A percentile compares a stretch with the other conserved stretches of the same genome.
Conservation (phyloP, 805 yeast genomes). For the Ogataea saltuana region DNA sequence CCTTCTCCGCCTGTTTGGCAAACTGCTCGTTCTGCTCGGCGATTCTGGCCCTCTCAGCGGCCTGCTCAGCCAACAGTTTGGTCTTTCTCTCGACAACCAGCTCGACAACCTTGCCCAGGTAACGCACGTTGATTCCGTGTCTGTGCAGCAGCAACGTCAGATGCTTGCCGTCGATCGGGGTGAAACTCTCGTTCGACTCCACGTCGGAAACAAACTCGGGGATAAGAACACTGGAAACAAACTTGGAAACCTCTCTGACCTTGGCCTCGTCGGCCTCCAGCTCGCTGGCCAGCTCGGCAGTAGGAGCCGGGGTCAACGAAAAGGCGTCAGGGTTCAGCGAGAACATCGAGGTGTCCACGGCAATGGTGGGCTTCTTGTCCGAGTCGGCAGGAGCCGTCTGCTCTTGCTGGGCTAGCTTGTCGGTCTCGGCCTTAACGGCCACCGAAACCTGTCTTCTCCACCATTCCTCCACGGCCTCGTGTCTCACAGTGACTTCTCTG, state of each 20-base stretch:
- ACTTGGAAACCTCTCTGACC: conserved; percentile 69
- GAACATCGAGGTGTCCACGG: conserved; percentile 53
- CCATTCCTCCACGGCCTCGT: conserved; percentile 91
- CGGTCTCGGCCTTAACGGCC: conserved; percentile 51
- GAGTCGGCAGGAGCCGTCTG: conserved; percentile 26
- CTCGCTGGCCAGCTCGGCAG: conserved; percentile 37
- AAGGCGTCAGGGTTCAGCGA: conserved; percentile 81
- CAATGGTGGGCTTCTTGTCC: conserved; percentile 47
- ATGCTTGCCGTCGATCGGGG: conserved; percentile 83
- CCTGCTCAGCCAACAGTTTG: conserved; percentile 14
- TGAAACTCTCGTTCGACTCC: conserved; percentile 45
- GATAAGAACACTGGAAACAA: conserved; percentile 57
- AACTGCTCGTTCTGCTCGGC: conserved; percentile 35
- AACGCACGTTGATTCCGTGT: conserved; percentile 85
- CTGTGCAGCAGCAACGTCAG: conserved; percentile 69
- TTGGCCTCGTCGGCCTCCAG: conserved; percentile 55
- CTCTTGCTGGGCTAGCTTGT: conserved; percentile 36
- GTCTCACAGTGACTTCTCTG: conserved; percentile 72
- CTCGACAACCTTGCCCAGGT: conserved; percentile 65
- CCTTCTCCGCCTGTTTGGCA: conserved; percentile 35
- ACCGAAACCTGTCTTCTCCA: conserved; percentile 68
- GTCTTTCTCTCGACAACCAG: conserved; percentile 26
- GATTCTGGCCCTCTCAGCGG: conserved; percentile 32
- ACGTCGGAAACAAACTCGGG: conserved; percentile 63
- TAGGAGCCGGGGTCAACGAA: conserved; percentile 43